phyloP scores from a whole-genome alignment of 495 filamentous ascomycete species.

The Penicillium parvum region DNA sequence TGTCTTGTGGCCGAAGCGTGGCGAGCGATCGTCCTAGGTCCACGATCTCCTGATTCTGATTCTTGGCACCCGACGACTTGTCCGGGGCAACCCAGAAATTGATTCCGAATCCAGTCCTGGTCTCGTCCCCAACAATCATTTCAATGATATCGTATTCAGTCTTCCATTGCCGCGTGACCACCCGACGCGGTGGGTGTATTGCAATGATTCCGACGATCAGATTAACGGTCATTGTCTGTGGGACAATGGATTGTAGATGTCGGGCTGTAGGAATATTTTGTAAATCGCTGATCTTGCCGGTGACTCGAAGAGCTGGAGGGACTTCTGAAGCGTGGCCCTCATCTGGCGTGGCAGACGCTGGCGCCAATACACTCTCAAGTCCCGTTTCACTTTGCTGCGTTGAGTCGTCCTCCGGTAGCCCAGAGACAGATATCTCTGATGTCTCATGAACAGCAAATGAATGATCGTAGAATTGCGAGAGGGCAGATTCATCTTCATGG shows the following conservation, averaged over 20 bases:
- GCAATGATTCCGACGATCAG: slow-evolving; percentile 74
- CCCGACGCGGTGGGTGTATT: slow-evolving; percentile 59
- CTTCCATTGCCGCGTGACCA: slow-evolving; percentile 48
- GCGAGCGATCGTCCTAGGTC: slow-evolving; percentile 40
- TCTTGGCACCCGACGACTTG: slow-evolving; percentile 16
- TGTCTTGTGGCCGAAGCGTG: slow-evolving; percentile 60
- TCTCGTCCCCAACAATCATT: slow-evolving; percentile 82
- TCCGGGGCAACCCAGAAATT: slow-evolving; percentile 70
- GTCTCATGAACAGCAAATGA: slow-evolving; percentile 62
- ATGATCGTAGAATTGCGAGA: slow-evolving; percentile 68
- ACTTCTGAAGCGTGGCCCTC: slow-evolving; percentile 11
- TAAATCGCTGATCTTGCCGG: slow-evolving; percentile 54
- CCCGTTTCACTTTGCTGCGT: slow-evolving; percentile 22
- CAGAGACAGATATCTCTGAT: slow-evolving; percentile 26
- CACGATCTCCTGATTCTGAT: slow-evolving; percentile 19
- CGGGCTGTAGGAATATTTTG: slow-evolving; percentile 63
- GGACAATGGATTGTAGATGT: slow-evolving; percentile 64
- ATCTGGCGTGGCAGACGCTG: slow-evolving; percentile 9
- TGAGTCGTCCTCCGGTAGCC: slow-evolving; percentile 10
- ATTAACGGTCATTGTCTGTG: slow-evolving; percentile 76
- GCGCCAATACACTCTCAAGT: slow-evolving; percentile 4
- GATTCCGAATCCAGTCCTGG: slow-evolving; percentile 71
- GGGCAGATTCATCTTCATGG: slow-evolving; percentile 32
- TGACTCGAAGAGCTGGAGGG: slow-evolving; percentile 15
- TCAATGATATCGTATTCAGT: slow-evolving; percentile 62